phyloP scores from a whole-genome alignment of 2,329 filamentous ascomycete species.

The Colletotrichum karsti region DNA sequence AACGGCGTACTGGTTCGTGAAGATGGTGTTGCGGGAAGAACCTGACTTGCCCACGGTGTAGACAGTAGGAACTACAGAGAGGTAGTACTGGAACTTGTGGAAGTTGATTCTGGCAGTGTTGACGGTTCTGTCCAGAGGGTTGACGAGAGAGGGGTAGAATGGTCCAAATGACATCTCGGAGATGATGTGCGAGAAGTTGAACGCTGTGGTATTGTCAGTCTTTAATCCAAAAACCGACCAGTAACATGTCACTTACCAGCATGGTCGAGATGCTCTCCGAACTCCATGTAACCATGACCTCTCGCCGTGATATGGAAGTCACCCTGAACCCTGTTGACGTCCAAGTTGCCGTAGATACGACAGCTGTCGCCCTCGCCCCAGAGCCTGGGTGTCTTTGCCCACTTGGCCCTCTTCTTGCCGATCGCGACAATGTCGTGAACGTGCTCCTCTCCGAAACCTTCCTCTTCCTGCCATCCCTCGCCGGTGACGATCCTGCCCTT shows the following conservation, averaged over 20 bases:
- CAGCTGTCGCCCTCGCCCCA: slow-evolving; percentile 75
- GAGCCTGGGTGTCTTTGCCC: slow-evolving; percentile 79
- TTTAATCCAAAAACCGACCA: not conserved
- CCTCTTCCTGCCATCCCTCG: slow-evolving; percentile 70
- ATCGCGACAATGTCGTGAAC: slow-evolving; percentile 90
- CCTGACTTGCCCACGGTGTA: slow-evolving; percentile 72
- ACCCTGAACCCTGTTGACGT: slow-evolving; percentile 96
- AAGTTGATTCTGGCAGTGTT: slow-evolving; percentile 80
- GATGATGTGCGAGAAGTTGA: slow-evolving; percentile 98
- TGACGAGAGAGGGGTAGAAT: slow-evolving; percentile 93
- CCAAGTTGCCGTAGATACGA: slow-evolving; percentile 87
- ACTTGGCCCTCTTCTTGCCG: slow-evolving; percentile 69
- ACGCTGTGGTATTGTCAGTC: slow-evolving; percentile 60
- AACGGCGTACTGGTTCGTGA: slow-evolving; percentile 98
- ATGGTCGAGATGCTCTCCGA: slow-evolving; percentile 84
- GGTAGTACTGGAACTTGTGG: slow-evolving; percentile 97
- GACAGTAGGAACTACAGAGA: slow-evolving; percentile 92
- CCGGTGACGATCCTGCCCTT: slow-evolving; percentile 64
- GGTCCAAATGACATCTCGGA: slow-evolving; percentile 95
- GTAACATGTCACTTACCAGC: slow-evolving; percentile 61
- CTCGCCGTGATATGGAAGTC: slow-evolving; percentile 98
- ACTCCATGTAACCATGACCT: slow-evolving; percentile 92
- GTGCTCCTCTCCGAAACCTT: slow-evolving; percentile 81
- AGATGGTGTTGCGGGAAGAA: slow-evolving; percentile 66
- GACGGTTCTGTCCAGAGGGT: slow-evolving; percentile 92